A percentile compares a stretch with the other conserved stretches of the same genome.
These are phyloP conservation scores for Colletotrichum sp. DNA, from an alignment of 2,329 filamentous ascomycete genomes.

Conservation along the genomic window DNA sequence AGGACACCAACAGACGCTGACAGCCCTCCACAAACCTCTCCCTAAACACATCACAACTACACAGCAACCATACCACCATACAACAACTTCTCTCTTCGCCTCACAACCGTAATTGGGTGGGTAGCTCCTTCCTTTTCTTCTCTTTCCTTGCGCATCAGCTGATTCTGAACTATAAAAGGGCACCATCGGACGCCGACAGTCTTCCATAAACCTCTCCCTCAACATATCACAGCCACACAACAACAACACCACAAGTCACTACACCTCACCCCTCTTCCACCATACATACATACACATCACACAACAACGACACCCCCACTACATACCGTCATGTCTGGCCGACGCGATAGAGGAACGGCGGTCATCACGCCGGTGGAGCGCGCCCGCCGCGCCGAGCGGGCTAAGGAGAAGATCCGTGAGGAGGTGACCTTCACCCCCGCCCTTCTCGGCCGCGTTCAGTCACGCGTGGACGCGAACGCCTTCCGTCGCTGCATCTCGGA, in stretches of 20 bases:
- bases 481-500: constrained; percentile 22
- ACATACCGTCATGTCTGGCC: neutral
- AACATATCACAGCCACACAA: neutral
- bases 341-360: constrained; percentile 1
- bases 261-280: neutral
- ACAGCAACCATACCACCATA: neutral
- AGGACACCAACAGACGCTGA: neutral
- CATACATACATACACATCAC: neutral
- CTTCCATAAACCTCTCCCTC: neutral
- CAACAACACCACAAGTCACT: neutral
- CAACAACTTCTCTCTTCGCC: neutral
- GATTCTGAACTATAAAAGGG: neutral
- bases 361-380: constrained; percentile 10
- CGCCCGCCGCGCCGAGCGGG: neutral
- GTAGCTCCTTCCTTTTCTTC: neutral
- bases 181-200: neutral
- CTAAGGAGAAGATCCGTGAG: constrained; percentile 1
- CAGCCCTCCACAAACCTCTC: neutral
- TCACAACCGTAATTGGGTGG: neutral
- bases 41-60: neutral
- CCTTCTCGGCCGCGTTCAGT: neutral
- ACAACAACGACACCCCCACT: neutral
- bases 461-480: constrained; percentile 9
- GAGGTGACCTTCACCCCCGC: constrained; percentile 3
- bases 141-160: neutral